A percentile compares a stretch with the other conserved stretches of the same genome.
phyloP scores from a whole-genome alignment of 2,329 filamentous ascomycete species.

The Ilyonectria mors-panacis region DNA sequence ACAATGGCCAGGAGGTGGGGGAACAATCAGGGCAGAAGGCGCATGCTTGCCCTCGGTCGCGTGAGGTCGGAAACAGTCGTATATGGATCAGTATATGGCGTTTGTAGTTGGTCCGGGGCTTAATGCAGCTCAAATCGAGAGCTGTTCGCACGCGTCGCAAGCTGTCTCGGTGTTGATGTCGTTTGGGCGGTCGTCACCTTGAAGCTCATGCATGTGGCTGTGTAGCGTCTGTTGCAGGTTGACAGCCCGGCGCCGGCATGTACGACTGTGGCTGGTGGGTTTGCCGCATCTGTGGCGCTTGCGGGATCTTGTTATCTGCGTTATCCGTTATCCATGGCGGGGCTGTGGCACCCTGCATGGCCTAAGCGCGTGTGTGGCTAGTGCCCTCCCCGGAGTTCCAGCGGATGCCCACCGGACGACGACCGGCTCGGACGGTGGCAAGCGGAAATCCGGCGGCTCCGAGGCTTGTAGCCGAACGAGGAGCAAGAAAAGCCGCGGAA shows the following conservation, averaged over 20 bases:
- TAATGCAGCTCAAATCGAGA: background rate
- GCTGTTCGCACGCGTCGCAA: constrained; percentile 5
- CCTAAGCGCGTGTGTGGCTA: constrained; percentile 1
- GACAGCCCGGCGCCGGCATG: constrained; percentile 21
- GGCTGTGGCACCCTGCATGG: constrained; percentile 2
- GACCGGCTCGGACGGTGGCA: constrained; percentile 34
- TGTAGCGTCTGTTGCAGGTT: constrained; percentile 7
- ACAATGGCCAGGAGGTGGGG: constrained; percentile 34
- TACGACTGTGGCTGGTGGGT: constrained; percentile 14
- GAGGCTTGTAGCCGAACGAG: constrained; percentile 48
- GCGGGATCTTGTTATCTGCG: background rate
- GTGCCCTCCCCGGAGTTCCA: constrained; percentile 20
- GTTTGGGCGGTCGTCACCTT: constrained; percentile 10
- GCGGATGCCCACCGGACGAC: constrained; percentile 38
- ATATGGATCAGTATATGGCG: background rate
- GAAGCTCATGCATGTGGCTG: constrained; percentile 30
- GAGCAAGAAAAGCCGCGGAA: constrained; percentile 46
- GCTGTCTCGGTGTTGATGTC: constrained; percentile 17
- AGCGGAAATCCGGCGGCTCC: constrained; percentile 50
- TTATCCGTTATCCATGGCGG: background rate
- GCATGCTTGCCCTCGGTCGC: constrained; percentile 24
- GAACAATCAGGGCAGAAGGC: constrained; percentile 31
- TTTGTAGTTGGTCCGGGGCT: background rate
- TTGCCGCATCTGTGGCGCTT: constrained; percentile 13
- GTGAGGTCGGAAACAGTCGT: background rate